Evolutionary conservation across 1,139 yeast genomes (phyloP), one percentile per base, ranked within the genome.

Genomic region (Zhuliangozyma blackwelliae): DNA sequence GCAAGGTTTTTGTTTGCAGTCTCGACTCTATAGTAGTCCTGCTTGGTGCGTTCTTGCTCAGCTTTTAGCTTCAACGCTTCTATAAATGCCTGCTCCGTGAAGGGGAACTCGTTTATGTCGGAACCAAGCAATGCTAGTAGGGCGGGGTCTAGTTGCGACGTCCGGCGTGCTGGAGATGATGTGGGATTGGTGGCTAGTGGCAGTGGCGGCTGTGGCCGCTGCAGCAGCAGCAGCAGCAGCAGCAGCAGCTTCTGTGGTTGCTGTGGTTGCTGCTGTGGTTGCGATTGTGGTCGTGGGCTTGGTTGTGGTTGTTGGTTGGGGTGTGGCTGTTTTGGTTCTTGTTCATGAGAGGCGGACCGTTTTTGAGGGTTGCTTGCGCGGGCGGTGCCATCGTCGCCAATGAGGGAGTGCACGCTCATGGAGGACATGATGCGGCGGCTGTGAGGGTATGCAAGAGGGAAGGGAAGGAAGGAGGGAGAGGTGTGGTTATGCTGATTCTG

Each of bases 21-120:
- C 53, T 89, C 96, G 27, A 82, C 64, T 40, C 74, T 75, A 55
- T 84, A 82, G 50, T 70, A 82, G 48, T 85, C 95, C 56, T 89
- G 97, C 48, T 82, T 82, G 1, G 97, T 85, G 29, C 75, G 71
- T 55, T 90, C 97, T 52, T 85, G 95, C 54, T 87, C 94, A 2
- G 79, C 63, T 40, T 82, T 75, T 25, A 87, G 69, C 30, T 72
- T 72, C 31, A 89, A 62, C 0, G 90, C 79, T 46, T 79, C 82
- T 22, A 72, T 57, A 28, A 82, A 69, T 2, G 94, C 74, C 19
- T 71, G 67, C 42, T 85, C 90, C 2, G 85, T 66, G 52, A 68
- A 70, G 1, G 82, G 81, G 75, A 86, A 82, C 21, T 65, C 55
- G 5, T 65, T 52, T 8, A 73, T 63, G 10, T 75, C 70, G 8